Conservation (phyloP, 495 filamentous ascomycete genomes). For the Xylaria sp. region DNA sequence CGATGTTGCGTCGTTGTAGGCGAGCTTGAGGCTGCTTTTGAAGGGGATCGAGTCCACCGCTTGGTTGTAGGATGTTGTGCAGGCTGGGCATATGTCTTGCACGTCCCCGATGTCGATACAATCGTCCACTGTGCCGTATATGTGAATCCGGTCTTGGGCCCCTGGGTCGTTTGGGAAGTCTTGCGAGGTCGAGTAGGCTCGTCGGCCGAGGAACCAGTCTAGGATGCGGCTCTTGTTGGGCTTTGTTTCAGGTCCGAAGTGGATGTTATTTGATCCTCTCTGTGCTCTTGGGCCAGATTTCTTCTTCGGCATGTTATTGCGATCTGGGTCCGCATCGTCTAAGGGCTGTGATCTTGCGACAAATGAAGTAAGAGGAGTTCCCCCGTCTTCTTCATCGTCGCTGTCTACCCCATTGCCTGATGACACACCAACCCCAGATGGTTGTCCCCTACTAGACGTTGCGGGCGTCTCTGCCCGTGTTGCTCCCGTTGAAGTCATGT, state of each 20-base stretch:
- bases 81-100: slow-evolving; percentile 38
- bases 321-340: neutral
- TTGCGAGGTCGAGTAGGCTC: neutral
- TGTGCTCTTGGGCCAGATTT: neutral
- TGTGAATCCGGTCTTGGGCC: neutral
- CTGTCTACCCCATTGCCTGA: slow-evolving; percentile 16
- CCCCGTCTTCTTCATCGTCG: slow-evolving; percentile 23
- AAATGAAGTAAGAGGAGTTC: slow-evolving; percentile 4
- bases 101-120: slow-evolving; percentile 39
- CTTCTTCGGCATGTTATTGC: neutral
- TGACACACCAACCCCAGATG: neutral
- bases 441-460: neutral
- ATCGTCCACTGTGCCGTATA: slow-evolving; percentile 25
- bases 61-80: slow-evolving; percentile 36
- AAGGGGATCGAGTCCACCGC: slow-evolving; percentile 38
- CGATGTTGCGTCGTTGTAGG: slow-evolving; percentile 34
- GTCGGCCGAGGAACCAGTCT: slow-evolving; percentile 19
- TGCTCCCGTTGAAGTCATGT: neutral
- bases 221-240: neutral
- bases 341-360: neutral
- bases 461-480: neutral
- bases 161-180: neutral
- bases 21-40: slow-evolving; percentile 33
- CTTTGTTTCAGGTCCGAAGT: neutral
- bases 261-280: neutral